Evolutionary conservation across 192 early-diverging fungal genomes (phyloP).

Genomic region (Backusella psychrophila): DNA sequence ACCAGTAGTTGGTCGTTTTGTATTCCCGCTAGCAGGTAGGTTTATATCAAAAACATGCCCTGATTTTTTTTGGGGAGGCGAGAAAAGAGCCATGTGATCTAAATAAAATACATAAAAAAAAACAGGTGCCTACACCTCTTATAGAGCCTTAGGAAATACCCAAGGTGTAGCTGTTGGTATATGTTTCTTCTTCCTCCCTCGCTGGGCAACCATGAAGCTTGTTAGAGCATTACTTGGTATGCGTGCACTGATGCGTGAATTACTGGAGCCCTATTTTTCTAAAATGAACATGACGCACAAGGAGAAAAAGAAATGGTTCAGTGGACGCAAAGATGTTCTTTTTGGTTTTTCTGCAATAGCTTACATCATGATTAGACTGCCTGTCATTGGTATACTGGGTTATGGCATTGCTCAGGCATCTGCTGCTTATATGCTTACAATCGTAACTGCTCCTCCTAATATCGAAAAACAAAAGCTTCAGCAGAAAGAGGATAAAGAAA

Average conservation of each 20-base stretch:
- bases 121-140: constrained; percentile 42
- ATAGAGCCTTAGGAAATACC: constrained; percentile 40
- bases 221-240: constrained; percentile 51
- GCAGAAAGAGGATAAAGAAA: not conserved
- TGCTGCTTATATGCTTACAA: constrained; percentile 32
- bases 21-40: constrained; percentile 49
- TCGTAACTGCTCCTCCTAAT: constrained; percentile 26
- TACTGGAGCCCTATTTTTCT: constrained; percentile 64
- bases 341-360: constrained; percentile 58
- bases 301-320: constrained; percentile 55
- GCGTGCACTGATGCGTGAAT: constrained; percentile 53
- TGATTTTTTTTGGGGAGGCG: not conserved
- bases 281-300: constrained; percentile 44
- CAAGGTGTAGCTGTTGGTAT: constrained; percentile 39
- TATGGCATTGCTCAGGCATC: constrained; percentile 56
- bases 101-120: not conserved
- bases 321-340: constrained; percentile 49
- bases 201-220: constrained; percentile 32
- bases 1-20: constrained; percentile 51
- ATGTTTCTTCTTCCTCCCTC: constrained; percentile 43
- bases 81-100: not conserved
- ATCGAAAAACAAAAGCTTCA: not conserved
- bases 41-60: not conserved
- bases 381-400: constrained; percentile 50
- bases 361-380: constrained; percentile 50